Evolutionary conservation across 2,329 filamentous ascomycete genomes (phyloP), one percentile per base, ranked within the genome.

Genomic region (Ascocoryne sarcoides): DNA sequence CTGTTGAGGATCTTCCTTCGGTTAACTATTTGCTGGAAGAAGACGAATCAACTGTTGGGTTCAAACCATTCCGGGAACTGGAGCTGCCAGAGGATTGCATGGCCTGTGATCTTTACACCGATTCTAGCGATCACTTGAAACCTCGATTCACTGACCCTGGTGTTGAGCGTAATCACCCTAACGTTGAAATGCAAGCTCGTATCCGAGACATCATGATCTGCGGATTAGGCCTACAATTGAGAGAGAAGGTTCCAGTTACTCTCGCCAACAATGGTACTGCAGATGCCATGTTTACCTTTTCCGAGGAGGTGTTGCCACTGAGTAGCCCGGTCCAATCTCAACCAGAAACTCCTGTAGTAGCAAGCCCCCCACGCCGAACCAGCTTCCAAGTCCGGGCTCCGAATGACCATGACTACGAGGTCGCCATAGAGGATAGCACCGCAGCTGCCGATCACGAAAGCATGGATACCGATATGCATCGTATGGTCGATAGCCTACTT

Each of bases 11-110:
- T 31, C 65, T 84, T 20, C 67, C 71, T 2, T 62, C 68, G 29
- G 61, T 80, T 19, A 64, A 68, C 10, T 84, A 85, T 55, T 65
- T 84, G 52, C 65, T 85, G 3, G 74, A 80, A 46, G 81, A 85
- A 56, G 81, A 85, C 55, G 72, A 74, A 42, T 73, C 78, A 39
- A 81, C 75, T 3, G 64, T 83, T 45, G 78, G 75, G 1, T 84
- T 84, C 55, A 66, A 69, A 47, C 79, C 81, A 1, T 61, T 84
- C 16, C 62, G 56, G 18, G 51, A 70, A 32, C 65, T 66, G 23
- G 62, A 67, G 3, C 61, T 67, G 29, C 71, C 68, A 3, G 60
- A 57, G 43, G 68, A 69, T 34, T 65, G 73, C 39, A 26, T 26
- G 7, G 12, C 23, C 23, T 26, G 12, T 12, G 78, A 78, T 64